Percentiles rank a stretch among this genome's conserved stretches.
Evolutionary conservation across 192 early-diverging fungal genomes (phyloP).

Genomic region (Mortierella claussenii): DNA sequence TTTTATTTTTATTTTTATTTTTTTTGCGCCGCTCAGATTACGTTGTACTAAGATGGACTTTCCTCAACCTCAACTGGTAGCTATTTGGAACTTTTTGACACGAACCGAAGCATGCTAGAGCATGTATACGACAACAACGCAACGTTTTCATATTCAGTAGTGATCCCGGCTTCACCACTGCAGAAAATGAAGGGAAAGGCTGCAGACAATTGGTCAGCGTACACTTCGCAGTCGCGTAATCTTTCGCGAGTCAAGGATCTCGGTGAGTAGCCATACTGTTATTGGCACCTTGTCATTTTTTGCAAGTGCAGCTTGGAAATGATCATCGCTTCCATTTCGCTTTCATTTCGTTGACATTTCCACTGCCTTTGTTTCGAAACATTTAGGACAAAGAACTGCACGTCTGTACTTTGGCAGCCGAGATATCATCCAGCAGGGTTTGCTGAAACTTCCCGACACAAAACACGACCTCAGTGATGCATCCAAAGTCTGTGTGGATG

Average conservation of each 20-base stretch:
- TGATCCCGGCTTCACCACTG: conserved; percentile 1
- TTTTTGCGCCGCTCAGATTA: too few species aligned
- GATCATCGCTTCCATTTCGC: too few species aligned
- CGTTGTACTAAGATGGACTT: too few species aligned
- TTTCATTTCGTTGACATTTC: too few species aligned
- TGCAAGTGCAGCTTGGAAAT: too few species aligned
- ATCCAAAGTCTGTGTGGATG: conserved; percentile 56
- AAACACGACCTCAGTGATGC: conserved; percentile 53
- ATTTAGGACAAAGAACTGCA: conserved; percentile 24
- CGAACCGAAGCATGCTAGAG: conserved; percentile 46
- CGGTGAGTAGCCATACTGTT: conserved; percentile 2
- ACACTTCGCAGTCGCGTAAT: conserved; percentile 26
- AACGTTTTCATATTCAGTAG: conserved; percentile 49
- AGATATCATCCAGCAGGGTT: conserved; percentile 27
- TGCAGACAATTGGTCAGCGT: conserved; percentile 18
- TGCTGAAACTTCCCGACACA: conserved; percentile 49
- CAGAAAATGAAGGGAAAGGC: conserved; percentile 6
- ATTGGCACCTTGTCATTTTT: too few species aligned
- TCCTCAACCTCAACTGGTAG: too few species aligned
- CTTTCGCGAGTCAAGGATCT: conserved; percentile 31
- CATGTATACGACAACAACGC: conserved; percentile 53
- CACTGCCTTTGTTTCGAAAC: too few species aligned
- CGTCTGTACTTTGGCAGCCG: conserved; percentile 26
- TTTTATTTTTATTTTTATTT: not conserved
- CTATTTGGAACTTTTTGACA: conserved; percentile 56